phyloP scores from a whole-genome alignment of 257 asterid genomes.

The Fraxinus americana region DNA sequence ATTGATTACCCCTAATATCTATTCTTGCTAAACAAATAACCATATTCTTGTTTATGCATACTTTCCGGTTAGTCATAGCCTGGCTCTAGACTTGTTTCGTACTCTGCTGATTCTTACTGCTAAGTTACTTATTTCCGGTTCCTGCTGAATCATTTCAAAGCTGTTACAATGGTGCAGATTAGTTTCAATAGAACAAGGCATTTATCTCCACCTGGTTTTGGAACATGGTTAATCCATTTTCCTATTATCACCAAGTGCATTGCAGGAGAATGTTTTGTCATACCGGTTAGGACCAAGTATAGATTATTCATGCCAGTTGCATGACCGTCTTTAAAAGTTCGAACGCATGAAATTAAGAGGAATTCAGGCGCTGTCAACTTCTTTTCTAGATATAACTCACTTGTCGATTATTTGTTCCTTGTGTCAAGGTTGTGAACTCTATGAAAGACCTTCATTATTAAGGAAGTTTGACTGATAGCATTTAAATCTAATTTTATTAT shows the following conservation, averaged over 20 bases:
- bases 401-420: neutral
- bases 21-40: too few relatives aligned
- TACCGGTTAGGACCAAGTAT: too few relatives aligned
- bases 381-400: neutral
- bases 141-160: too few relatives aligned
- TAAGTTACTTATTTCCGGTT: too few relatives aligned
- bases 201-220: neutral
- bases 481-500: neutral
- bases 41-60: too few relatives aligned
- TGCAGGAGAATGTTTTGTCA: too few relatives aligned
- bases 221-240: neutral
- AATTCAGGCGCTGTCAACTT: neutral
- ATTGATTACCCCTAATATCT: too few relatives aligned
- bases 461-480: neutral
- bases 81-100: too few relatives aligned
- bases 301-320: neutral
- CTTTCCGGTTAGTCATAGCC: too few relatives aligned
- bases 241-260: neutral
- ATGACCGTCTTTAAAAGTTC: neutral
- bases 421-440: neutral
- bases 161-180: too few relatives aligned
- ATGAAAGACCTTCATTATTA: neutral
- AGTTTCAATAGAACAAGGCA: neutral
- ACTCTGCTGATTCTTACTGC: too few relatives aligned
- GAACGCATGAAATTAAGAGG: neutral